Percentiles rank a stretch among this genome's conserved stretches.
phyloP scores from a whole-genome alignment of 1,139 yeast genomes.

The Yamadazyma taylorii region DNA sequence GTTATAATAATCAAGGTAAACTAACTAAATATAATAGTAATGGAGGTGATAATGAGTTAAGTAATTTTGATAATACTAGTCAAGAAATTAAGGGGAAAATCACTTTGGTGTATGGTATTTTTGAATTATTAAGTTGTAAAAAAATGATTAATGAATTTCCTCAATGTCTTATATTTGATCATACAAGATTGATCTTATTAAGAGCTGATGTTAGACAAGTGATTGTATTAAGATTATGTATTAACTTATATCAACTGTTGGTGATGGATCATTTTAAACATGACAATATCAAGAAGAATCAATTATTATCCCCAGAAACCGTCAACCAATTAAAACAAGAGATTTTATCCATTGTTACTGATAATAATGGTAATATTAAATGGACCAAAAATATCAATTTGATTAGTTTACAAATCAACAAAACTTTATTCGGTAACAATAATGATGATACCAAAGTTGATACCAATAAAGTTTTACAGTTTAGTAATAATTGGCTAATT shows the following conservation, averaged over 20 bases:
- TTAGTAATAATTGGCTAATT: constrained; percentile 77
- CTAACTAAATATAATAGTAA: constrained; percentile 1
- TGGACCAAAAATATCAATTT: constrained; percentile 85
- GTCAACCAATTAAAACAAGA: constrained; percentile 50
- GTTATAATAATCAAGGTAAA: constrained; percentile 8
- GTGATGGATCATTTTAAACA: constrained; percentile 37
- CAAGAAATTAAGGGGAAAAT: constrained; percentile 27
- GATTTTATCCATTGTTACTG: constrained; percentile 77
- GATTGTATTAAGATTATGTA: constrained; percentile 76
- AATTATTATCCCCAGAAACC: constrained; percentile 28
- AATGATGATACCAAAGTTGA: constrained; percentile 7
- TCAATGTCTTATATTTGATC: constrained; percentile 83
- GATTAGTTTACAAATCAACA: constrained; percentile 70
- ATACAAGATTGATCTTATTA: constrained; percentile 70
- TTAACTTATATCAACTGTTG: constrained; percentile 71
- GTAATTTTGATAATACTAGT: not conserved
- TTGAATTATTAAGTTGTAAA: constrained; percentile 70
- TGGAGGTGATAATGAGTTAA: too few relatives aligned
- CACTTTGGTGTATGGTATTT: constrained; percentile 48
- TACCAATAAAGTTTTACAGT: constrained; percentile 35
- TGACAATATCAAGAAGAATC: constrained; percentile 15
- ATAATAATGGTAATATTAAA: constrained; percentile 81
- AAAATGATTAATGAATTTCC: constrained; percentile 85
- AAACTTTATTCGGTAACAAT: constrained; percentile 25
- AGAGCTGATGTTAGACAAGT: constrained; percentile 86